Evolutionary conservation across 441 rosid species (phyloP).

Genomic region (Bocquillonia castaneifolia): DNA sequence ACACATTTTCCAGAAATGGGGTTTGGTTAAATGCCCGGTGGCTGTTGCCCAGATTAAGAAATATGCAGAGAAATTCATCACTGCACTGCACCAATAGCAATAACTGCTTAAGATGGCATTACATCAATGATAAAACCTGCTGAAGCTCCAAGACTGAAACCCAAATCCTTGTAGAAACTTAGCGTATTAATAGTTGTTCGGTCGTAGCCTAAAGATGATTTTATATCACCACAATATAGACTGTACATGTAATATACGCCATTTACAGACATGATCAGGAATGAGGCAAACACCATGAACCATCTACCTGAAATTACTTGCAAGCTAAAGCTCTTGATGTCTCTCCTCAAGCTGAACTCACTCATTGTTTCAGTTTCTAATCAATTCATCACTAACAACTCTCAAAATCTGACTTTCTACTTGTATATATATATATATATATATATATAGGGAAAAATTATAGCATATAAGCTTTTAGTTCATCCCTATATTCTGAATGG

Average conservation of each 20-base stretch:
- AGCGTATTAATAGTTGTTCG: slow-evolving; percentile 59
- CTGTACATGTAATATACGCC: slow-evolving; percentile 73
- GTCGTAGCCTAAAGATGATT: slow-evolving; percentile 50
- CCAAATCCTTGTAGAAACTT: slow-evolving; percentile 66
- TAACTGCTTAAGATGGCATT: slow-evolving; percentile 51
- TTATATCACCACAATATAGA: slow-evolving; percentile 50
- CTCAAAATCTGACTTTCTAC: too few species aligned
- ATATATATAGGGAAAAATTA: too few species aligned
- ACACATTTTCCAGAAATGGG: slow-evolving; percentile 66
- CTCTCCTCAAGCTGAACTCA: slow-evolving; percentile 17
- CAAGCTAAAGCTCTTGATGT: slow-evolving; percentile 31
- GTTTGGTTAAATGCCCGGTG: slow-evolving; percentile 36
- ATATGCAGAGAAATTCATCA: slow-evolving; percentile 60
- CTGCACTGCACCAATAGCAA: slow-evolving; percentile 38
- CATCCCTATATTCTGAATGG: too few species aligned
- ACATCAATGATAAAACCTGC: slow-evolving; percentile 59
- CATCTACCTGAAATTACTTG: slow-evolving; percentile 48
- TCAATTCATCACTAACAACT: too few species aligned
- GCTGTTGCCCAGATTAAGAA: slow-evolving; percentile 68
- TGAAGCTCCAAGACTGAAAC: slow-evolving; percentile 56
- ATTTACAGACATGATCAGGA: slow-evolving; percentile 53
- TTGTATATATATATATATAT: too few species aligned
- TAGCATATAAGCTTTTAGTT: too few species aligned
- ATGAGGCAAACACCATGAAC: slow-evolving; percentile 59
- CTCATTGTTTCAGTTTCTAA: not conserved